phyloP scores from a whole-genome alignment of 345 rosid species.

The Moringa oleifera region DNA sequence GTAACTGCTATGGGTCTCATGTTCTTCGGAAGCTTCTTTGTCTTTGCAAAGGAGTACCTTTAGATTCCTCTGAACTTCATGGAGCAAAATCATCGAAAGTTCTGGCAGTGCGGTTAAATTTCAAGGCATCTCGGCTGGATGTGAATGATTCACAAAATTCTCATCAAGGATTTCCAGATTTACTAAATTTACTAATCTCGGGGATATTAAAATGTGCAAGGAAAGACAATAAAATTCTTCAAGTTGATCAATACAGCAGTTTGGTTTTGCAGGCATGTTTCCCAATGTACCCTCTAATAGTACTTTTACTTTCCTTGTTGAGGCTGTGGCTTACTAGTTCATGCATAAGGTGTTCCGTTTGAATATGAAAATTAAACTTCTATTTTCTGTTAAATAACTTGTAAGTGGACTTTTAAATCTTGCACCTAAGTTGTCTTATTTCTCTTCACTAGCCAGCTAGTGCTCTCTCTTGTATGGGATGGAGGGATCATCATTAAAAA shows the following conservation, averaged over 20 bases:
- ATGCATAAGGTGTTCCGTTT: not conserved
- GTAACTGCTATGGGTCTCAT: conserved; percentile 84
- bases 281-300: not conserved
- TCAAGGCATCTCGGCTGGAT: conserved; percentile 34
- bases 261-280: conserved; percentile 82
- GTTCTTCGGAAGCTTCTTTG: conserved; percentile 91
- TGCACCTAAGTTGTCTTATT: no score
- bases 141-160: conserved; percentile 24
- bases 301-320: no score
- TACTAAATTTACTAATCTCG: conserved; percentile 51
- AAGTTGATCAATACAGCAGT: conserved; percentile 71
- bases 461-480: not conserved
- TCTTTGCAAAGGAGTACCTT: conserved; percentile 77
- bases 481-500: not conserved
- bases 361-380: no score
- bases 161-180: conserved; percentile 62
- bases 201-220: conserved; percentile 52
- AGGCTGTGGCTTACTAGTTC: not conserved
- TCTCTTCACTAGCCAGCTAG: not conserved
- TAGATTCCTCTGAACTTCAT: conserved; percentile 65
- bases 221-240: conserved; percentile 46
- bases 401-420: not conserved
- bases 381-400: not conserved
- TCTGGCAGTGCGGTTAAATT: conserved; percentile 70
- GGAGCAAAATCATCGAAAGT: conserved; percentile 52